Conservation (phyloP, 2,329 filamentous ascomycete genomes). For the Phyllosticta citribraziliensis region DNA sequence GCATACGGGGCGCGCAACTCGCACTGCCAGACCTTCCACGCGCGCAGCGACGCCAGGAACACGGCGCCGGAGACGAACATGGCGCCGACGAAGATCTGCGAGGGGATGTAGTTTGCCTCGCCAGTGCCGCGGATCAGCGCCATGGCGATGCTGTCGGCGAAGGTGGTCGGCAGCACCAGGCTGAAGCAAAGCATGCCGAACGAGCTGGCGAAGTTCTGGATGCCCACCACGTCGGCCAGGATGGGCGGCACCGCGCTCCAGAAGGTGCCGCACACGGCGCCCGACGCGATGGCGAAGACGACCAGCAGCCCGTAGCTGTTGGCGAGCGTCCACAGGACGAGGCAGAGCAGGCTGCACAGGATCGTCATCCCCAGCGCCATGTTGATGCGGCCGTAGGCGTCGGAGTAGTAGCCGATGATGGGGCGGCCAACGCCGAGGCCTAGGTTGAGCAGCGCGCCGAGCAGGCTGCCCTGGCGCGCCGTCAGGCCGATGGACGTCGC, state of each 20-base stretch:
- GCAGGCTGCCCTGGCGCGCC: conserved; percentile 25
- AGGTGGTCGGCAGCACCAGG: conserved; percentile 17
- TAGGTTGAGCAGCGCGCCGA: conserved; percentile 36
- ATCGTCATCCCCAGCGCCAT: conserved; percentile 31
- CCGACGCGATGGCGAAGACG: conserved; percentile 35
- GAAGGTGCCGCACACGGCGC: conserved; percentile 38
- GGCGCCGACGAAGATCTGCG: conserved; percentile 4
- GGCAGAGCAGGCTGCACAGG: conserved; percentile 23
- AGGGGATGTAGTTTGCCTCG: neutral
- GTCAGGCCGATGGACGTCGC: conserved; percentile 31
- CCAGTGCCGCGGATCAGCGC: conserved; percentile 13
- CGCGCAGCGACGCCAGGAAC: conserved; percentile 1
- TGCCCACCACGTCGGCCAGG: conserved; percentile 18
- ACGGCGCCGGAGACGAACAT: conserved; percentile 3
- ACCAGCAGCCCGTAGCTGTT: conserved; percentile 31
- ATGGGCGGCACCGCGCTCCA: conserved; percentile 28
- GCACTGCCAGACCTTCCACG: conserved; percentile 8
- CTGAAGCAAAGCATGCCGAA: conserved; percentile 19
- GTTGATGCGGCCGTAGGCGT: conserved; percentile 35
- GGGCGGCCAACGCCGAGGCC: conserved; percentile 40
- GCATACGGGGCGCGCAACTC: neutral
- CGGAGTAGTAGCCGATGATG: conserved; percentile 37
- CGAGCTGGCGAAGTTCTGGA: conserved; percentile 15
- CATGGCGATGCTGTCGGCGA: conserved; percentile 19
- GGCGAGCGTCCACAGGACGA: conserved; percentile 40